These are phyloP conservation scores for Tephrocybe sp. DNA, from an alignment of 768 basidiomycete genomes.

Conservation along the genomic window DNA sequence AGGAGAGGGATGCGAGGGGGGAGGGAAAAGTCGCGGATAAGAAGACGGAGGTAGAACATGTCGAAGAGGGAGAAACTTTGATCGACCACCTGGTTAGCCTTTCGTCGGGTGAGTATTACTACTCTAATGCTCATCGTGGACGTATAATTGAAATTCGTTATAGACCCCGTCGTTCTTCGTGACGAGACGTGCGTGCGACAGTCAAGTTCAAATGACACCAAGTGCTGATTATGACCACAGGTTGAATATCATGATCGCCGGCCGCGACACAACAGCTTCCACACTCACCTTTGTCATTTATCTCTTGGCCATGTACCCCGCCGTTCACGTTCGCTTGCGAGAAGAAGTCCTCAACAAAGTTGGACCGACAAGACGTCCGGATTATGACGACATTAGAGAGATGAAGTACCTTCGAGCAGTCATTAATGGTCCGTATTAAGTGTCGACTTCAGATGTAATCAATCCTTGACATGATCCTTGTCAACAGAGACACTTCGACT, in stretches of 20 bases:
- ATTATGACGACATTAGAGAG: constrained; percentile 53
- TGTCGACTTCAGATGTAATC: not conserved
- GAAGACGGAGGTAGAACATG: constrained; percentile 27
- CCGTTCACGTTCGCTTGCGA: constrained; percentile 44
- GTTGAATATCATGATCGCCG: constrained; percentile 47
- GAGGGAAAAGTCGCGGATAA: too few relatives aligned
- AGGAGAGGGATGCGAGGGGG: constrained; percentile 2
- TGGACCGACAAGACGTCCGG: constrained; percentile 46
- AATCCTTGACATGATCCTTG: too few relatives aligned
- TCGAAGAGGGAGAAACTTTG: constrained; percentile 44
- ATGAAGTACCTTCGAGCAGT: constrained; percentile 67
- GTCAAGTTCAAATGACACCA: too few relatives aligned
- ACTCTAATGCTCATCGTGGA: too few relatives aligned
- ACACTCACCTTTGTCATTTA: constrained; percentile 42
- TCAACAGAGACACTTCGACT: constrained; percentile 49
- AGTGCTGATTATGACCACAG: constrained; percentile 15
- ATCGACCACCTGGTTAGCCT: constrained; percentile 54
- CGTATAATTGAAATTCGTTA: too few relatives aligned
- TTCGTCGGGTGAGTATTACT: constrained; percentile 41
- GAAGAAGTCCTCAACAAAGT: constrained; percentile 55
- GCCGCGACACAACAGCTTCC: constrained; percentile 44
- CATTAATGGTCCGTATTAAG: constrained; percentile 49
- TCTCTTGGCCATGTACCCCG: constrained; percentile 50
- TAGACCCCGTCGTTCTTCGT: constrained; percentile 44
- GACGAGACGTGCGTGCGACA: constrained; percentile 38